These are phyloP conservation scores for Penstemon davidsonii DNA, from an alignment of 257 asterid species.

Conservation along the genomic window DNA sequence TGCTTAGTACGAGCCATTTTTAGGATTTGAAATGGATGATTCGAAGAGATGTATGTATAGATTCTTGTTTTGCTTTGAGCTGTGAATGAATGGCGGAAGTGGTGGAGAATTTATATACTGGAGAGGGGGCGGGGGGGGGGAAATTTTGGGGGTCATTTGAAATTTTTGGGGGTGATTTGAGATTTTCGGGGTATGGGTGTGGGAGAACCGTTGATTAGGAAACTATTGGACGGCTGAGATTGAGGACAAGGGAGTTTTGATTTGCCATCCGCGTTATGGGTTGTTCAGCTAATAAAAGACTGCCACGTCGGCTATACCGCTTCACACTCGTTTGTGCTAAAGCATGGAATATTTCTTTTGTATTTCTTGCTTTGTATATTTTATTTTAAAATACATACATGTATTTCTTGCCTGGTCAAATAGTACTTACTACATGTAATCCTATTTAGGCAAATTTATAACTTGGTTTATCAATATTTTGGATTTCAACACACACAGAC, in stretches of 20 bases:
- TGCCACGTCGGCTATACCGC: constrained; percentile 1
- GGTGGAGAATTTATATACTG: neutral
- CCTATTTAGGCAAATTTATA: too few species aligned
- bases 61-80: neutral
- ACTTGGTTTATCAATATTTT: too few species aligned
- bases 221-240: constrained; percentile 6
- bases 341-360: too few species aligned
- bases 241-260: neutral
- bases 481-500: too few species aligned
- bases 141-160: constrained; percentile 14
- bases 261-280: constrained; percentile 15
- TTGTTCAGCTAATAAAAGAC: neutral
- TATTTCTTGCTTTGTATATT: too few species aligned
- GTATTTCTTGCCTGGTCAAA: too few species aligned
- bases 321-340: neutral
- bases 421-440: too few species aligned
- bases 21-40: neutral
- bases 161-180: constrained; percentile 14
- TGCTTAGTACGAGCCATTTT: constrained; percentile 31
- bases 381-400: too few species aligned
- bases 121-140: constrained; percentile 8
- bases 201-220: constrained; percentile 16
- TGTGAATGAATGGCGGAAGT: neutral
- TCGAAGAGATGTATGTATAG: too few species aligned
- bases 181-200: neutral